These are phyloP conservation scores for Raddia distichophylla DNA, from an alignment of 176 grass and related monocot genomes.

Conservation along the genomic window DNA sequence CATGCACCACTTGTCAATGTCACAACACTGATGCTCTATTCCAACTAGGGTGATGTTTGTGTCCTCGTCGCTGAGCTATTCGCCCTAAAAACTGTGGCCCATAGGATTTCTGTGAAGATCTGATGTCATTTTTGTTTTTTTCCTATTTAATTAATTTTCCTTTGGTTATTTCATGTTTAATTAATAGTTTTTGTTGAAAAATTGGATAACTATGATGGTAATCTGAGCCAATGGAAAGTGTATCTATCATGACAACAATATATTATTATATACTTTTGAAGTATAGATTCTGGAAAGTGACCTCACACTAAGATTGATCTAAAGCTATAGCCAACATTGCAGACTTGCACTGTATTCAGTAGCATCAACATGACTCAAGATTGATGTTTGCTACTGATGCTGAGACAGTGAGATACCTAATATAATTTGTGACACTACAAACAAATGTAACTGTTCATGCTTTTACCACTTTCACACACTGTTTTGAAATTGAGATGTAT, in stretches of 20 bases:
- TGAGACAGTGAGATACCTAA: not conserved
- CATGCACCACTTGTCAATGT: not conserved
- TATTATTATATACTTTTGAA: constrained; percentile 20
- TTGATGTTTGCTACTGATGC: not conserved
- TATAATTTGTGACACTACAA: not conserved
- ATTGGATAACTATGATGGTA: not conserved
- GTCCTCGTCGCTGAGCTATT: not conserved
- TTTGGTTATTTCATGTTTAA: constrained; percentile 2
- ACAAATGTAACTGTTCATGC: not conserved
- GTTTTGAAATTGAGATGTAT: constrained; percentile 20
- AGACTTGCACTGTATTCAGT: not conserved
- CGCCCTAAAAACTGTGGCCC: not conserved
- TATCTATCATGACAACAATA: constrained; percentile 3
- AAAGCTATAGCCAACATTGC: not conserved
- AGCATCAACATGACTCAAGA: not conserved
- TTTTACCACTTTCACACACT: not conserved
- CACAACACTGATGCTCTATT: not conserved
- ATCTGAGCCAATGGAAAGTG: constrained; percentile 8
- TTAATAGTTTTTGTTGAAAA: not conserved
- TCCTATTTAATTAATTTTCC: not conserved
- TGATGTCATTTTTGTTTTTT: not conserved
- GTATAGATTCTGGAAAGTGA: constrained; percentile 19
- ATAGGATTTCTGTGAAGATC: not conserved
- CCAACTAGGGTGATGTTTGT: not conserved
- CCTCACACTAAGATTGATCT: not conserved